Percentiles rank a stretch among this genome's conserved stretches.
Evolutionary conservation across 192 early-diverging fungal species (phyloP).

Genomic region (Coemansia sp.): DNA sequence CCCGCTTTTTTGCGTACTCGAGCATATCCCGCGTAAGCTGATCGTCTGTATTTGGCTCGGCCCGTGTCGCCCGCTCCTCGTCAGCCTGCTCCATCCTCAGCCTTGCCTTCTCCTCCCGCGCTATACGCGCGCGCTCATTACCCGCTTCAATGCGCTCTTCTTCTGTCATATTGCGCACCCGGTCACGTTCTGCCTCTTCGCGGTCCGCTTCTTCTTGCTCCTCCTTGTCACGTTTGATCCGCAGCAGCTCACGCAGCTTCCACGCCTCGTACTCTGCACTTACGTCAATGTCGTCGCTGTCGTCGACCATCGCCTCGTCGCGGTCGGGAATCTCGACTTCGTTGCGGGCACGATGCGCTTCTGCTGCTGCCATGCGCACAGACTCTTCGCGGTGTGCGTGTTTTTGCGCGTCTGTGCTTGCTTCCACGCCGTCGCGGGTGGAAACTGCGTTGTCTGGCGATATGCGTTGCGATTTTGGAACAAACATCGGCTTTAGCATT

Average conservation of each 20-base stretch:
- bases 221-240: slow-evolving; percentile 86
- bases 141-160: slow-evolving; percentile 75
- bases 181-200: slow-evolving; percentile 78
- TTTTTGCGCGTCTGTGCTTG: slow-evolving; percentile 56
- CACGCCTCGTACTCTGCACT: slow-evolving; percentile 87
- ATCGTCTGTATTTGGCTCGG: slow-evolving; percentile 32
- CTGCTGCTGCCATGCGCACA: slow-evolving; percentile 33
- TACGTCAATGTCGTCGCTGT: slow-evolving; percentile 87
- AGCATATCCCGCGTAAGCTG: slow-evolving; percentile 18
- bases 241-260: slow-evolving; percentile 84
- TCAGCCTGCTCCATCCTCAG: not conserved
- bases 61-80: slow-evolving; percentile 62
- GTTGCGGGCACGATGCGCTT: slow-evolving; percentile 29
- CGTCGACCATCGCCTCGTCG: slow-evolving; percentile 67
- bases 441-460: not conserved
- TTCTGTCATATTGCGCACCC: slow-evolving; percentile 79
- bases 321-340: slow-evolving; percentile 47
- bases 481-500: slow-evolving; percentile 88
- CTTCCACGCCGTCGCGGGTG: slow-evolving; percentile 56
- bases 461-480: slow-evolving; percentile 71
- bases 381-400: slow-evolving; percentile 54
- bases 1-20: slow-evolving; percentile 11
- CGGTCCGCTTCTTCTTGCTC: slow-evolving; percentile 67
- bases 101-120: slow-evolving; percentile 61
- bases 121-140: slow-evolving; percentile 59